Evolutionary conservation across 2,329 filamentous ascomycete genomes (phyloP).

Genomic region (Penicillium sp.): DNA sequence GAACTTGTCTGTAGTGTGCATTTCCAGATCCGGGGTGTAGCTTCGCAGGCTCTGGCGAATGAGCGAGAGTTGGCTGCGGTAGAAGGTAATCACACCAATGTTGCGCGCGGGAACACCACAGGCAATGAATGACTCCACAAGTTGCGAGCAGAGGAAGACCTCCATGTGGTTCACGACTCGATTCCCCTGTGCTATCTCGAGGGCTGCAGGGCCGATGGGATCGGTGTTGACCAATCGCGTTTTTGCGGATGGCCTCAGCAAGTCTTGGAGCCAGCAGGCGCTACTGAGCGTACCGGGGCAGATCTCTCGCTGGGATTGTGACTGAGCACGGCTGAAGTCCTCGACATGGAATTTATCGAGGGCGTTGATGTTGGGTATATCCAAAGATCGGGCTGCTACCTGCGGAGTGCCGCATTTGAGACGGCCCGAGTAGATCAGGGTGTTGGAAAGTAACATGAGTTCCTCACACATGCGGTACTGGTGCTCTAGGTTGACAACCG

Average conservation of each 20-base stretch:
- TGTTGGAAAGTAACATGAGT: constrained; percentile 88
- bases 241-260: constrained; percentile 61
- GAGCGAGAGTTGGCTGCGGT: constrained; percentile 80
- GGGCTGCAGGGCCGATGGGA: constrained; percentile 52
- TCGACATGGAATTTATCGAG: constrained; percentile 51
- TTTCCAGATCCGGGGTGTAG: constrained; percentile 60
- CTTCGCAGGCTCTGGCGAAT: constrained; percentile 63
- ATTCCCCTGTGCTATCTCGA: constrained; percentile 62
- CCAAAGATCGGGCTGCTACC: constrained; percentile 61
- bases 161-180: constrained; percentile 85
- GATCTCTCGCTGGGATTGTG: constrained; percentile 33
- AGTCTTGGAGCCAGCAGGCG: constrained; percentile 66
- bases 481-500: constrained; percentile 84
- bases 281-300: constrained; percentile 47
- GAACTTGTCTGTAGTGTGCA: constrained; percentile 95
- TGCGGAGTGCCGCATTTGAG: constrained; percentile 78
- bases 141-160: constrained; percentile 64
- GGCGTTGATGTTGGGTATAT: constrained; percentile 57
- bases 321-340: constrained; percentile 15
- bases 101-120: constrained; percentile 65
- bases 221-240: constrained; percentile 90
- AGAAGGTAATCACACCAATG: constrained; percentile 94
- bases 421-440: constrained; percentile 80
- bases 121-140: constrained; percentile 69
- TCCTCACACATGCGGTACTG: constrained; percentile 99